Conservation (phyloP, 805 yeast genomes). For the Monosporozyma unispora region DNA sequence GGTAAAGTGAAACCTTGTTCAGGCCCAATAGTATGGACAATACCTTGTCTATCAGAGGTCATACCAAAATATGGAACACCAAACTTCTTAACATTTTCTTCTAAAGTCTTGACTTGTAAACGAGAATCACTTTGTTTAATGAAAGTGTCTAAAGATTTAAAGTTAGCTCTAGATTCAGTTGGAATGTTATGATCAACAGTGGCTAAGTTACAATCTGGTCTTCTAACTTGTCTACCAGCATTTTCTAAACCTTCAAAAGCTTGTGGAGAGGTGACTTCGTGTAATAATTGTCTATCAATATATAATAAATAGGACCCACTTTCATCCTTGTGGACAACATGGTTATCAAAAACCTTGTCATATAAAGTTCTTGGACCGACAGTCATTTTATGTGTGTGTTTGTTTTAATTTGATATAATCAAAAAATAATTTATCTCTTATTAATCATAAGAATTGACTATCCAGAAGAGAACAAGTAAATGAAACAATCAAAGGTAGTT, state of each 20-base stretch:
- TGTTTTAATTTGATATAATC: neutral
- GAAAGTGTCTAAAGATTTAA: slow-evolving; percentile 66
- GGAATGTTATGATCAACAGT: slow-evolving; percentile 98
- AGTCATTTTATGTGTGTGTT: slow-evolving; percentile 1
- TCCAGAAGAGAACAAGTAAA: neutral
- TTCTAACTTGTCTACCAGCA: slow-evolving; percentile 84
- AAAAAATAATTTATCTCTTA: neutral
- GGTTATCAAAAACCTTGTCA: slow-evolving; percentile 95
- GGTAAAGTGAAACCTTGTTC: slow-evolving; percentile 98
- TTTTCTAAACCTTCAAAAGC: slow-evolving; percentile 92
- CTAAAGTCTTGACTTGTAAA: slow-evolving; percentile 85
- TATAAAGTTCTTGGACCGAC: slow-evolving; percentile 64
- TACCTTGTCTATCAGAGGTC: slow-evolving; percentile 93
- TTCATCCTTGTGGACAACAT: slow-evolving; percentile 83
- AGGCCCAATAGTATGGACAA: slow-evolving; percentile 97
- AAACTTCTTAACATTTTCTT: slow-evolving; percentile 84
- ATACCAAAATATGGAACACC: slow-evolving; percentile 93
- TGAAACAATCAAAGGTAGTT: neutral
- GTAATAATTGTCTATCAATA: slow-evolving; percentile 95
- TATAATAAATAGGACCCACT: slow-evolving; percentile 80
- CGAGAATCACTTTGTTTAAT: slow-evolving; percentile 88
- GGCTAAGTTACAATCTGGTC: slow-evolving; percentile 87
- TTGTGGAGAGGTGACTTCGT: slow-evolving; percentile 98
- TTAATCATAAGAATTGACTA: neutral
- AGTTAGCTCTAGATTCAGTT: slow-evolving; percentile 74